Base-by-base conservation (phyloP, 1,284 basidiomycete species). In the Trametes polyzona region DNA sequence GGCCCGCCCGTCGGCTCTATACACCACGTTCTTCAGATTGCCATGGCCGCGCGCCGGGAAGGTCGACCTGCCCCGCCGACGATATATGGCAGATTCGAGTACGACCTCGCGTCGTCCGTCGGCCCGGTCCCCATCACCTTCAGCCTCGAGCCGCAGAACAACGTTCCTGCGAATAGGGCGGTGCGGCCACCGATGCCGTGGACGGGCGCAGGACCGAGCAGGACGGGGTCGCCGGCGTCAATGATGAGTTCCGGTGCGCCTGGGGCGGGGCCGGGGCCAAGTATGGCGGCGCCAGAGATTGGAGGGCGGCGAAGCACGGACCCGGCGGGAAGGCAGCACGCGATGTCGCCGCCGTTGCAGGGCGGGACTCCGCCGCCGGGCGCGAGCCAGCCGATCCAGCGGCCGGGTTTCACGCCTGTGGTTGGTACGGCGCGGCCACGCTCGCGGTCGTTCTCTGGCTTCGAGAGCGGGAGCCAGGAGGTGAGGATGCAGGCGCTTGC, bases 371-470 rank as follows among this genome's bases (percentile, higher is more conserved):
- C 14, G 14, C 21, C 10, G 17, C 35, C 26, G 32, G 39, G 36
- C 2, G 14, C 30, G n/a, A 39, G 43, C 62, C 32, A 65, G 56
- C 49, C 70, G 1, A 81, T 88, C 23, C 83, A 80, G 1, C 70
- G 87, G 29, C 74, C 83, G 2, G 85, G 87, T 52, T 90, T 90
- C 64, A 78, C 82, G 51, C 88, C 88, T 0, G 78, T 79, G 57
- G 76, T 74, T 4, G 74, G 76, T 5, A 75, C 75, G 7, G 64
- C 75, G 10, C 73, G 90, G 7, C 89, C 88, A 2, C 74, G 89
- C 19, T 91, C 88, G 19, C 74, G 87, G 63, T 90, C 88, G 56
- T 92, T 92, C 66, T 91, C 88, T 21, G 84, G 81, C 1, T 86
- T 90, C 67, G 26, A 55, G 23, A 57, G 47, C n/a, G 49, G 46